phyloP scores from a whole-genome alignment of 2,329 filamentous ascomycete genomes.

The Phaeoacremonium minimum region DNA sequence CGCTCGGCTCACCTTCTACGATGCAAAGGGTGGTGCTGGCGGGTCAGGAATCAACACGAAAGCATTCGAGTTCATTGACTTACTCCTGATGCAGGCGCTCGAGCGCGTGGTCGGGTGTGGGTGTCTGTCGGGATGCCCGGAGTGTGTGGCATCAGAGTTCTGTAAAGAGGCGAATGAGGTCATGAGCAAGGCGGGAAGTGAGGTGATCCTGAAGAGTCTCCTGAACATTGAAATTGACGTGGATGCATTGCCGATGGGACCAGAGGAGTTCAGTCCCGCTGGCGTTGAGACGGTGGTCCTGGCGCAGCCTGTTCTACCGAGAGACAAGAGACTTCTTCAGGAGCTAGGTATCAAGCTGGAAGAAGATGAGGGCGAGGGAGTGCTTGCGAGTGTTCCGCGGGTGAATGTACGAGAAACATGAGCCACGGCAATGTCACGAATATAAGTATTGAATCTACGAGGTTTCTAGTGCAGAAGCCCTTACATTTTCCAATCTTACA shows the following conservation, averaged over 20 bases:
- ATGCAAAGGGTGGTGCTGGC: slow-evolving; percentile 80
- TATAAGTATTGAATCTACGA: no score
- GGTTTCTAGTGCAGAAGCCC: no score
- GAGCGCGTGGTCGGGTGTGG: slow-evolving; percentile 70
- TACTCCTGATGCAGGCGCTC: slow-evolving; percentile 71
- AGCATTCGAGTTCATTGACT: slow-evolving; percentile 87
- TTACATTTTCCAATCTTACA: no score
- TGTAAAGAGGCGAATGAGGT: slow-evolving; percentile 87
- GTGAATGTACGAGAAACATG: no score
- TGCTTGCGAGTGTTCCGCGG: no score
- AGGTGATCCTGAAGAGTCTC: slow-evolving; percentile 74
- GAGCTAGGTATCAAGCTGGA: slow-evolving; percentile 13
- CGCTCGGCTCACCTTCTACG: slow-evolving; percentile 88
- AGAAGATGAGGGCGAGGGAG: slow-evolving; percentile 18
- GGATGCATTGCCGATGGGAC: slow-evolving; percentile 80
- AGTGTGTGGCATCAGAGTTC: slow-evolving; percentile 81
- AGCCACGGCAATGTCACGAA: no score
- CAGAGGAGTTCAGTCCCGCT: slow-evolving; percentile 63
- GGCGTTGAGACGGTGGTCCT: slow-evolving; percentile 80
- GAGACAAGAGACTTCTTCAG: slow-evolving; percentile 15
- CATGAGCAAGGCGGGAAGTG: slow-evolving; percentile 86
- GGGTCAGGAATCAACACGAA: slow-evolving; percentile 87
- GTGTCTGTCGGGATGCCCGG: slow-evolving; percentile 78
- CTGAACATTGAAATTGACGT: slow-evolving; percentile 76
- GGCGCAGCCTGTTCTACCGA: slow-evolving; percentile 60